Evolutionary conservation across 2,329 filamentous ascomycete genomes (phyloP), one percentile per base, ranked within the genome.

Genomic region (Colletotrichum truncatum): DNA sequence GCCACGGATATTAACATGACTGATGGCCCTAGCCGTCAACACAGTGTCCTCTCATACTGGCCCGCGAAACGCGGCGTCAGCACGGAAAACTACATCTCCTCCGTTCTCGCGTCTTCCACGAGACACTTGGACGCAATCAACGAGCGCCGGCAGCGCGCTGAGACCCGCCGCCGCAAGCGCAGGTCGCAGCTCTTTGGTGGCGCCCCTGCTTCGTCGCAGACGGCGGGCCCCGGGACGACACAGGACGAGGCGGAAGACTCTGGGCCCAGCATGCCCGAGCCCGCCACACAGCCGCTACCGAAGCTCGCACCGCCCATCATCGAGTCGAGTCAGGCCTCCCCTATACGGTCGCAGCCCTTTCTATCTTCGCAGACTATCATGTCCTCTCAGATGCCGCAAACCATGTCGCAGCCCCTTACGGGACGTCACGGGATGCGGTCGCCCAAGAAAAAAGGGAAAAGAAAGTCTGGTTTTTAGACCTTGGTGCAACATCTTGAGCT

Each of bases 351-450:
- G 2, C n/a, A n/a, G n/a, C n/a, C n/a, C n/a, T n/a, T n/a, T n/a
- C n/a, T n/a, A n/a, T n/a, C n/a, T n/a, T 64, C 52, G 26, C 63
- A 67, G 49, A 38, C 38, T 30, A 11, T 62, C 41, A 41, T 61
- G 38, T 69, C 68, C 66, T 73, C 70, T 53, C 73, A 68, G 25
- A 64, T 69, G 7, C 70, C 67, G 53, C 71, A 34, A 55, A 74
- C 76, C n/a, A 83, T 82, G 77, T 84, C 82, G 54, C 82, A 84
- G 69, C 78, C 81, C 9, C 71, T 81, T 12, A 64, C 76, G n/a
- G 84, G 84, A 2, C 68, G 73, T 4, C 84, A 84, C 78, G 84
- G 83, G 25, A 78, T 78, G 67, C 75, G 82, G 58, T 46, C 70
- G 34, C 60, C 70, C 52, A 83, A 83, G 73, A 84, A 82, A 34